Conservation (phyloP, 306 rosid genomes). For the Cicer arietinum region DNA sequence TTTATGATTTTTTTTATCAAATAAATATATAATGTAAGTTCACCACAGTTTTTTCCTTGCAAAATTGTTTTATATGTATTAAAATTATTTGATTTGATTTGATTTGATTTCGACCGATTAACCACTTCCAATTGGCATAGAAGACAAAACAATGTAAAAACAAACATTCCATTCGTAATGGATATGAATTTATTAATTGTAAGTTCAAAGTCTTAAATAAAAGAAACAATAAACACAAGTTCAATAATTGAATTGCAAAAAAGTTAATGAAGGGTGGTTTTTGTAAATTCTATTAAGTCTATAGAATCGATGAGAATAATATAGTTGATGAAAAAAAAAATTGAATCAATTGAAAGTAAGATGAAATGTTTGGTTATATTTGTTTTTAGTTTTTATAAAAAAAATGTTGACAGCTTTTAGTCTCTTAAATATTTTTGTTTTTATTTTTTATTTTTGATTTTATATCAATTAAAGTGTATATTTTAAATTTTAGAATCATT, state of each 20-base stretch:
- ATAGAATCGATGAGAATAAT: no score
- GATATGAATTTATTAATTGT: constrained; percentile 36
- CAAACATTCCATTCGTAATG: constrained; percentile 46
- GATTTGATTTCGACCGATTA: constrained; percentile 42
- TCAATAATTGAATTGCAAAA: constrained; percentile 38
- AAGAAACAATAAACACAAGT: not conserved
- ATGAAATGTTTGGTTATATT: no score
- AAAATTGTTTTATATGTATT: not conserved
- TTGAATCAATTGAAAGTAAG: no score
- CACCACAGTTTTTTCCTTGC: not conserved
- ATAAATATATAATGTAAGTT: not conserved
- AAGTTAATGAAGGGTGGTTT: no score
- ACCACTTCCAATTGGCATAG: constrained; percentile 45
- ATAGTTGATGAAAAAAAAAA: no score
- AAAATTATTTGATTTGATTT: constrained; percentile 13
- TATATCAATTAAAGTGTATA: no score
- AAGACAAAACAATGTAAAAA: constrained; percentile 42
- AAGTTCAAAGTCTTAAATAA: not conserved
- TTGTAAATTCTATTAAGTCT: no score
- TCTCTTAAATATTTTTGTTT: no score
- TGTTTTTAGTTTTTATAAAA: no score
- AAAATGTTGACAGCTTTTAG: no score
- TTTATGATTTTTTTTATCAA: not conserved
- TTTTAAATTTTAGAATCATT: no score
- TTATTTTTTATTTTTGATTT: no score